These are phyloP conservation scores for Cryptococcus maquisensis DNA, from an alignment of 1,284 basidiomycete species.

Conservation along the genomic window DNA sequence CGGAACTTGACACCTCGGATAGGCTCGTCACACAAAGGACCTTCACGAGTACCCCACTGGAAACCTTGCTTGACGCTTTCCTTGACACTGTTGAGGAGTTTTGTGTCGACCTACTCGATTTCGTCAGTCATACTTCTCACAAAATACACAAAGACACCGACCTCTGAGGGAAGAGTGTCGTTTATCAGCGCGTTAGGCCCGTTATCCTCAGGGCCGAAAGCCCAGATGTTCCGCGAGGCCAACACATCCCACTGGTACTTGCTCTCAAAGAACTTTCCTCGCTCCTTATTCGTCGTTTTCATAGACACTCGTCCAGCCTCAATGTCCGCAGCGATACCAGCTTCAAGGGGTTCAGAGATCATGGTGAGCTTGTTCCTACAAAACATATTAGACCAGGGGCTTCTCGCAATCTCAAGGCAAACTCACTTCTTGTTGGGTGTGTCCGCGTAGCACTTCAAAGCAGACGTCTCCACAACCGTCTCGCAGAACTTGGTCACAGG, in stretches of 20 bases:
- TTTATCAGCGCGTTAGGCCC: constrained; percentile 92
- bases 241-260: constrained; percentile 98
- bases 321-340: constrained; percentile 89
- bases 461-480: constrained; percentile 96
- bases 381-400: not conserved
- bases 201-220: constrained; percentile 96
- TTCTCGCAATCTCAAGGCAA: not conserved
- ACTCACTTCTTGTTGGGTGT: constrained; percentile 97
- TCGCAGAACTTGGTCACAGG: constrained; percentile 98
- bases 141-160: constrained; percentile 34
- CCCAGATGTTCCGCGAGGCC: constrained; percentile 97
- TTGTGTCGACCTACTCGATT: constrained; percentile 79
- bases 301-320: constrained; percentile 86
- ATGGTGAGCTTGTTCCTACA: constrained; percentile 89
- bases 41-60: constrained; percentile 98
- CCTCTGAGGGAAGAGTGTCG: constrained; percentile 92
- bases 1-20: constrained; percentile 99
- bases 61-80: constrained; percentile 98
- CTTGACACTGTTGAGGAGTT: constrained; percentile 78
- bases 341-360: constrained; percentile 93
- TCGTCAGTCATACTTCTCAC: not conserved
- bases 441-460: constrained; percentile 96
- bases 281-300: constrained; percentile 86
- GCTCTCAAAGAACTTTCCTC: constrained; percentile 88
- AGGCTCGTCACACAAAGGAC: constrained; percentile 95